Evolutionary conservation across 1,284 basidiomycete genomes (phyloP).

Genomic region (Leccinum subrobustum): DNA sequence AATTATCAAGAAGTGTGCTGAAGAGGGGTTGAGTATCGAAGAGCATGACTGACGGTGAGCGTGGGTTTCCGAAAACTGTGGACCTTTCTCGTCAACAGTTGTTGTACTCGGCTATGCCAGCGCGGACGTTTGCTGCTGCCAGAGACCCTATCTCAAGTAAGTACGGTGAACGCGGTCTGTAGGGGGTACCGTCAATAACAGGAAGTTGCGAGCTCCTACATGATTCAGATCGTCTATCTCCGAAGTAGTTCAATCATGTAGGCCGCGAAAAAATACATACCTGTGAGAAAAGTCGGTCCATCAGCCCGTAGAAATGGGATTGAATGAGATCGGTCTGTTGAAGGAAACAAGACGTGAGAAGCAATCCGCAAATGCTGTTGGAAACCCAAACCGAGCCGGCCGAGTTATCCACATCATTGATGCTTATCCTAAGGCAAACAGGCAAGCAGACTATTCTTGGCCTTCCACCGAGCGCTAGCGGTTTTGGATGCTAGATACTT

Average conservation of each 20-base stretch:
- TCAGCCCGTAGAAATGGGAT: conserved; percentile 49
- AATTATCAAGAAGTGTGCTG: conserved; percentile 54
- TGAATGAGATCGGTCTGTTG: conserved; percentile 48
- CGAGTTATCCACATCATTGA: background rate
- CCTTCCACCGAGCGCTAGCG: too few relatives aligned
- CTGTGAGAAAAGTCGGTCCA: conserved; percentile 55
- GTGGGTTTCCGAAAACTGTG: conserved; percentile 43
- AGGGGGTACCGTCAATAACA: conserved; percentile 67
- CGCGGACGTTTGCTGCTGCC: too few relatives aligned
- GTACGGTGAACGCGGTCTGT: conserved; percentile 57
- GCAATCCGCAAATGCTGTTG: background rate
- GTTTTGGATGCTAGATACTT: conserved; percentile 5
- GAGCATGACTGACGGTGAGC: conserved; percentile 44
- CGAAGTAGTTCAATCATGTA: conserved; percentile 1
- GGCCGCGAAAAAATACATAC: conserved; percentile 27
- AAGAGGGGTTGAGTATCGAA: conserved; percentile 61
- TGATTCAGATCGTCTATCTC: conserved; percentile 55
- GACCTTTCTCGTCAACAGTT: conserved; percentile 40
- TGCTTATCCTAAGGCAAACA: too few relatives aligned
- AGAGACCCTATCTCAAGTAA: conserved; percentile 39
- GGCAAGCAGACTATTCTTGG: too few relatives aligned
- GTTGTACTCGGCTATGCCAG: conserved; percentile 52
- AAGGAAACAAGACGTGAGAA: background rate
- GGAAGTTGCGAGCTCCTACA: conserved; percentile 57
- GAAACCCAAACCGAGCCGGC: conserved; percentile 46